phyloP scores from a whole-genome alignment of 768 basidiomycete genomes.

The Leccinum ochraceum region DNA sequence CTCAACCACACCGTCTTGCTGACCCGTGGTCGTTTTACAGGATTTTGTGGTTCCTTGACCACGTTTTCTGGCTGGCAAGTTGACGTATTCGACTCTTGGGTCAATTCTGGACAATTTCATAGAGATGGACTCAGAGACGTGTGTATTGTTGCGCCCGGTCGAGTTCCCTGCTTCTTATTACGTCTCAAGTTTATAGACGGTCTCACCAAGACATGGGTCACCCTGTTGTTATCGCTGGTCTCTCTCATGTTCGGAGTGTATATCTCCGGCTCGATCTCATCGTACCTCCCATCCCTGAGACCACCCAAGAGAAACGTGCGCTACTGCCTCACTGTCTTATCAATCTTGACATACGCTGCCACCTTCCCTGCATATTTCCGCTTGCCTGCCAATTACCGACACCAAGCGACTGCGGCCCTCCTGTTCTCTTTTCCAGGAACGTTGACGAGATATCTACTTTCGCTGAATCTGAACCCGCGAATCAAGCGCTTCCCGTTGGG shows the following conservation, averaged over 20 bases:
- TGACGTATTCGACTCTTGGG: constrained; percentile 84
- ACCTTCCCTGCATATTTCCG: constrained; percentile 79
- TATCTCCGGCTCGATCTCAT: constrained; percentile 46
- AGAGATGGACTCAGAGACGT: constrained; percentile 75
- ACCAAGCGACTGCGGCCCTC: constrained; percentile 82
- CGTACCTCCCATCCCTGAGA: constrained; percentile 42
- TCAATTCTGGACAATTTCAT: constrained; percentile 57
- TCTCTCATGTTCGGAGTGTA: constrained; percentile 76
- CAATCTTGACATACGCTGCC: constrained; percentile 70
- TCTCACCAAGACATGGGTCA: constrained; percentile 75
- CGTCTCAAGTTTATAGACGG: constrained; percentile 79
- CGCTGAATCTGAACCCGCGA: constrained; percentile 67
- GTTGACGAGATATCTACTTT: constrained; percentile 78
- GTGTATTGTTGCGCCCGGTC: constrained; percentile 28
- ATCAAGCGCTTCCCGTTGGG: constrained; percentile 69
- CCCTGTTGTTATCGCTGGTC: constrained; percentile 73
- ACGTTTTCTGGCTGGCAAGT: constrained; percentile 97
- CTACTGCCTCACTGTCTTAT: constrained; percentile 50
- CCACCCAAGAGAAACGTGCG: constrained; percentile 48
- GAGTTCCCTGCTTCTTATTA: constrained; percentile 7
- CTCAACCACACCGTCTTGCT: neutral
- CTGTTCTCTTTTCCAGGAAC: constrained; percentile 90
- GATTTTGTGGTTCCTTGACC: constrained; percentile 94
- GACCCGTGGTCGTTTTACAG: constrained; percentile 36
- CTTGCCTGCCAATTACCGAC: constrained; percentile 66